Percentiles rank a stretch among this genome's conserved stretches.
Evolutionary conservation across 164 flowering plant genomes (phyloP).

Genomic region (Vitis labrusca): DNA sequence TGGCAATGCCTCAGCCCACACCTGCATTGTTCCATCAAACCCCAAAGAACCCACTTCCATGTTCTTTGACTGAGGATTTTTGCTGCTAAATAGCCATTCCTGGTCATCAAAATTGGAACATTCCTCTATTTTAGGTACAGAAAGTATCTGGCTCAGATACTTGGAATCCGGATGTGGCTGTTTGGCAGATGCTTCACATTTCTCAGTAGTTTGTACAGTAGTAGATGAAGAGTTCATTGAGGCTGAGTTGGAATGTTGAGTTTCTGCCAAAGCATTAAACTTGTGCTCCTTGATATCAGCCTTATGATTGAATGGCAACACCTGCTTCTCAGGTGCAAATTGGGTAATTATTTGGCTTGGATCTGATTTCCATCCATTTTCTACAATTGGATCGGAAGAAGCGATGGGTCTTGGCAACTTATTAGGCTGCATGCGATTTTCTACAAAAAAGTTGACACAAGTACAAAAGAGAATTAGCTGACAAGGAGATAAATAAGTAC

Average conservation of each 20-base stretch:
- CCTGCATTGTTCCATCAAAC: slow-evolving; percentile 9
- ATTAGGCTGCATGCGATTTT: slow-evolving; percentile 10
- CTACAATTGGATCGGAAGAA: slow-evolving; percentile 4
- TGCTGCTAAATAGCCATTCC: slow-evolving; percentile 21
- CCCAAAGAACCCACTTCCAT: slow-evolving; percentile 1
- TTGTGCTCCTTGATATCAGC: slow-evolving; percentile 12
- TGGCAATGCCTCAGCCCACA: slow-evolving; percentile 21
- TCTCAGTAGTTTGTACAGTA: background rate
- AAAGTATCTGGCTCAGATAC: slow-evolving; percentile 21
- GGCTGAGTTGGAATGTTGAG: background rate
- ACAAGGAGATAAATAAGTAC: background rate
- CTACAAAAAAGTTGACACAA: slow-evolving; percentile 12
- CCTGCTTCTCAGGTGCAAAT: slow-evolving; percentile 2
- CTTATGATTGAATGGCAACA: background rate
- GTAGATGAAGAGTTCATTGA: slow-evolving; percentile 6
- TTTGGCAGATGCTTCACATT: slow-evolving; percentile 12
- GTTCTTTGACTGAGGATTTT: slow-evolving; percentile 6
- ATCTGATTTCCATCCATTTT: slow-evolving; percentile 19
- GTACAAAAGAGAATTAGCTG: background rate
- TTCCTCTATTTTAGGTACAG: slow-evolving; percentile 19
- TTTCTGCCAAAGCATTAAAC: slow-evolving; percentile 14
- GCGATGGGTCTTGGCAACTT: slow-evolving; percentile 14
- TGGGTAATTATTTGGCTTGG: slow-evolving; percentile 4
- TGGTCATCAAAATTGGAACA: slow-evolving; percentile 15
- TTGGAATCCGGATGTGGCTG: slow-evolving; percentile 23